Evolutionary conservation across 306 rosid species (phyloP).

Genomic region (Hippophae rhamnoides): DNA sequence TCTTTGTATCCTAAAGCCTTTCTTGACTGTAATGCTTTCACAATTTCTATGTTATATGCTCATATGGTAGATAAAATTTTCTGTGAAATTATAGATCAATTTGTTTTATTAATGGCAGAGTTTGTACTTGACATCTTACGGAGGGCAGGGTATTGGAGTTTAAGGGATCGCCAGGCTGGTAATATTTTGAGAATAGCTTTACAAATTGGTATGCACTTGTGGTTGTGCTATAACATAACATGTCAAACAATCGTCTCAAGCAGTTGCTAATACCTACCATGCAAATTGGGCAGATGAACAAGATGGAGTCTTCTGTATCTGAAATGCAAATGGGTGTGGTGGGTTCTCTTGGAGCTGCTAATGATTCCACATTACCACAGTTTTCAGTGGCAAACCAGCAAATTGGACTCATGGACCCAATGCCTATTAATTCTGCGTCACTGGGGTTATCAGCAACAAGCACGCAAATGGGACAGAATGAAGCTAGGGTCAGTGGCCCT

Average conservation of each 20-base stretch:
- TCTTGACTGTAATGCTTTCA: no score
- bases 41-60: no score
- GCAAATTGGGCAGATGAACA: constrained; percentile 47
- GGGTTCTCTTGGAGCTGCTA: constrained; percentile 40
- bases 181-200: constrained; percentile 1
- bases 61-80: no score
- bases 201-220: neutral
- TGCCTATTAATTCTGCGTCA: constrained; percentile 26
- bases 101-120: no score
- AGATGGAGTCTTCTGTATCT: constrained; percentile 41
- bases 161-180: constrained; percentile 17
- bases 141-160: no score
- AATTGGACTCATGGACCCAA: constrained; percentile 30
- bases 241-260: constrained; percentile 57
- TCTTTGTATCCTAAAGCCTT: no score
- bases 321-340: constrained; percentile 41
- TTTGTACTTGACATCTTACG: no score
- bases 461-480: constrained; percentile 36
- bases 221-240: constrained; percentile 23
- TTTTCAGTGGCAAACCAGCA: constrained; percentile 26
- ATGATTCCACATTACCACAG: constrained; percentile 32
- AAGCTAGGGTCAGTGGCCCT: constrained; percentile 15
- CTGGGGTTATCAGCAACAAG: constrained; percentile 30
- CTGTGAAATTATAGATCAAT: no score
- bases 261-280: constrained; percentile 30